A percentile compares a stretch with the other conserved stretches of the same genome.
Evolutionary conservation across 345 rosid species (phyloP).

Genomic region (Citrus australasica): DNA sequence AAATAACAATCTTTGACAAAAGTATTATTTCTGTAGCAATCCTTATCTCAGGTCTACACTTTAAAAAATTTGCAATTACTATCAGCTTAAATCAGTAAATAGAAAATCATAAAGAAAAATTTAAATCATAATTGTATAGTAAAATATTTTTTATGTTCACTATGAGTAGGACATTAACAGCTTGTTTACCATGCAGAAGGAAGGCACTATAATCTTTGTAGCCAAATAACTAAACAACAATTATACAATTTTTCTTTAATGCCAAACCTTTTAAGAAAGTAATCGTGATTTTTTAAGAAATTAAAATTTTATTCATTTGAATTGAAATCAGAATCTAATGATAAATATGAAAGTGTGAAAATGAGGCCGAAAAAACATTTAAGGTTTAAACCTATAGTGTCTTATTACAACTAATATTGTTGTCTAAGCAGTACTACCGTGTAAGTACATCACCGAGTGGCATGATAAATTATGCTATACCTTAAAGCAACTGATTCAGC

Average conservation of each 20-base stretch:
- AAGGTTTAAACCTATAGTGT: neutral
- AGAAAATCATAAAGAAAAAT: neutral
- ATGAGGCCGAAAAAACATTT: neutral
- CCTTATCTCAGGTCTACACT: slow-evolving; percentile 50
- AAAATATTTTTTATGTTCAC: neutral
- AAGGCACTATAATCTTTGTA: neutral
- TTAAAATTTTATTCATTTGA: neutral
- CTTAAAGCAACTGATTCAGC: neutral
- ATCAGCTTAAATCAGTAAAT: neutral
- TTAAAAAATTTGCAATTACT: neutral
- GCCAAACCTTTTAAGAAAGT: neutral
- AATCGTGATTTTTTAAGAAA: neutral
- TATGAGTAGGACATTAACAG: too few species aligned
- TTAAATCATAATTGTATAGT: neutral
- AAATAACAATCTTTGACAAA: slow-evolving; percentile 54
- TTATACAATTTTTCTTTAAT: neutral
- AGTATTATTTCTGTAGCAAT: slow-evolving; percentile 55
- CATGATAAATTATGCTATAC: neutral
- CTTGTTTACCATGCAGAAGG: neutral
- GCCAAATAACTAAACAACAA: neutral
- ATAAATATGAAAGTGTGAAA: neutral
- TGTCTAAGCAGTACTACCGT: neutral
- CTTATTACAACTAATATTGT: neutral
- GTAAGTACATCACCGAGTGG: neutral
- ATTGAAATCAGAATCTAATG: neutral